Evolutionary conservation across 192 early-diverging fungal species (phyloP).

Genomic region (Dissophora globulifera): DNA sequence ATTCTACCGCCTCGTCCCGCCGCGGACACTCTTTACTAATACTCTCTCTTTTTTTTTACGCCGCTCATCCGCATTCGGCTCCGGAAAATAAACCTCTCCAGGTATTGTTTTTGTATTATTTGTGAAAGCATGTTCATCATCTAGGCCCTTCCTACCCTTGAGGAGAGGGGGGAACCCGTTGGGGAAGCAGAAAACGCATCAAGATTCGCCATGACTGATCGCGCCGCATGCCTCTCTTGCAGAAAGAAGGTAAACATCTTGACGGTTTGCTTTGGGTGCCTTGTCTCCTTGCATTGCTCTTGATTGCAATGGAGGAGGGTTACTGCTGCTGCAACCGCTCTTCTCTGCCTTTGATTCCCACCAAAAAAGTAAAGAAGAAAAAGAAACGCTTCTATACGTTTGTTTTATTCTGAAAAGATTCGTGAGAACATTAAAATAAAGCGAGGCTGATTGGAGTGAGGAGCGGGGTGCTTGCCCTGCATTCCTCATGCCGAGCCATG

Average conservation of each 20-base stretch:
- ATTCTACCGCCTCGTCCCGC: too few relatives aligned
- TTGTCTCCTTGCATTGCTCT: neutral
- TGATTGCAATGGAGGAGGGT: constrained; percentile 6
- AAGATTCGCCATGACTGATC: constrained; percentile 26
- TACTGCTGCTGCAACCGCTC: too few relatives aligned
- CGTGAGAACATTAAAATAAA: constrained; percentile 6
- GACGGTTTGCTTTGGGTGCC: neutral
- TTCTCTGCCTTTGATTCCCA: too few relatives aligned
- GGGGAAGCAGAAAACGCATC: constrained; percentile 5
- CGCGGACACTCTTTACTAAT: too few relatives aligned
- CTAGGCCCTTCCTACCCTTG: too few relatives aligned
- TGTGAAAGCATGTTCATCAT: too few relatives aligned
- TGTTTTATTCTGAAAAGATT: constrained; percentile 3
- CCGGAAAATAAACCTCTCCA: too few relatives aligned
- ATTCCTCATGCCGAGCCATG: neutral
- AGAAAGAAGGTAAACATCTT: neutral
- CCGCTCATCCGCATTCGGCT: neutral
- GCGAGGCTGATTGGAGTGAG: neutral
- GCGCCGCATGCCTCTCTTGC: neutral
- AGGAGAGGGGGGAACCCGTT: too few relatives aligned
- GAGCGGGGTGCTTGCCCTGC: constrained; percentile 6
- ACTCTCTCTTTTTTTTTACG: neutral
- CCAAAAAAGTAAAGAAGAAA: too few relatives aligned
- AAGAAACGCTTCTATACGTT: too few relatives aligned
- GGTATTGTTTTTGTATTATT: too few relatives aligned